Evolutionary conservation across 139 green algal species (phyloP).

Genomic region (Chlorella ohadii): DNA sequence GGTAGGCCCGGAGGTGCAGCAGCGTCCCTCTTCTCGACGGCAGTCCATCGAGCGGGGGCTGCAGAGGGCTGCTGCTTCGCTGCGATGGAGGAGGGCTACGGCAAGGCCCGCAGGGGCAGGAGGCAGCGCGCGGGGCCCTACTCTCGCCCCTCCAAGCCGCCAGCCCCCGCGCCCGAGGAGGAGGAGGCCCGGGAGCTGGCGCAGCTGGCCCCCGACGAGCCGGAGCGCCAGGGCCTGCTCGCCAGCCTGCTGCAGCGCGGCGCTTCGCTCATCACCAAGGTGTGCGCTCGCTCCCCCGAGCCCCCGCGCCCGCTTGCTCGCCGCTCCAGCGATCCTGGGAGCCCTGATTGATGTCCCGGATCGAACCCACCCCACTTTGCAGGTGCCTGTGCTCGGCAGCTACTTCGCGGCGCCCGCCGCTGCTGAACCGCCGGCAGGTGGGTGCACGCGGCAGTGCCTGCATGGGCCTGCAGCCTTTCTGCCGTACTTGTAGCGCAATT

Average conservation of each 20-base stretch:
- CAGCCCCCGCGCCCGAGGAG: background rate
- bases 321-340: too few species aligned
- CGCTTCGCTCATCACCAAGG: conserved; percentile 22
- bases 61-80: too few species aligned
- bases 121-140: conserved; percentile 16
- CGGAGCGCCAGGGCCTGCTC: background rate
- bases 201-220: background rate
- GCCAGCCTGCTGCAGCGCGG: background rate
- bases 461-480: too few species aligned
- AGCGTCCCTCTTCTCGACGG: too few species aligned
- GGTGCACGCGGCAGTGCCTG: background rate
- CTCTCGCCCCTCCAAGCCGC: background rate
- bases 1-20: too few species aligned
- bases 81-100: conserved; percentile 1
- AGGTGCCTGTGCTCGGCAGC: conserved; percentile 31
- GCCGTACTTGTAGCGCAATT: too few species aligned
- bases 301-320: background rate
- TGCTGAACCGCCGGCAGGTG: background rate
- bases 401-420: conserved; percentile 6
- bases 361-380: background rate
- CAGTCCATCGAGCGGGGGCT: too few species aligned
- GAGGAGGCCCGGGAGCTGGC: background rate
- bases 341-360: too few species aligned
- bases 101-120: conserved; percentile 1
- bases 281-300: background rate